Base-by-base conservation (phyloP, 129 eudicot species). In the Gnaphalium uliginosum region DNA sequence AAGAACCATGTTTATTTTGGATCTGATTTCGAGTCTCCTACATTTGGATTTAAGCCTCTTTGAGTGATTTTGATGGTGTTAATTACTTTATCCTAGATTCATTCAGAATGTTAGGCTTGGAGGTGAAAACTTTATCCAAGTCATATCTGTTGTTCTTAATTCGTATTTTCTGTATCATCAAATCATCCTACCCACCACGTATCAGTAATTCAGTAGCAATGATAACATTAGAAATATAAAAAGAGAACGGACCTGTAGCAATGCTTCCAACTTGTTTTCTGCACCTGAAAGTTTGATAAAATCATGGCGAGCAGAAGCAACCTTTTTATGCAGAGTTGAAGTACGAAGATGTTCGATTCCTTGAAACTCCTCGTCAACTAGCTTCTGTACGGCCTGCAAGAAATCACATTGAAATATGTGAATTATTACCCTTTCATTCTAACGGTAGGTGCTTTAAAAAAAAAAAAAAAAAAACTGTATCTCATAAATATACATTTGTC, bases 281-380 rank as follows among this genome's bases (percentile, higher is more conserved):
- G 98, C 73, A 72, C 97, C 97, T 2, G 96, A 82, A 81, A 93
- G 93, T 72, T 88, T 93, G 72, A 93, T 83, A 83, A 93, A 93
- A 81, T 93, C 98, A 81, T 93, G 98, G 48, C 97, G 96, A 77
- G 98, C 97, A 74, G 83, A 67, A 73, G 98, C 97, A 74, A 93
- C 83, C 85, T 90, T 93, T 82, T 93, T 93, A 75, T 93, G 98
- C 78, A 93, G 76, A 26, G 91, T 39, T 53, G 98, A 88, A 72
- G 98, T 93, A 71, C 96, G 97, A 79, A 93, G 69, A 85, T 93
- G 98, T 71, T 73, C 81, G 33, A 93, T 93, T 68, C 98, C 97
- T 81, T 90, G 70, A 78, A 93, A 93, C 80, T 93, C 98, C 86
- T 93, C 98, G 59, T 93, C 97, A 72, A 93, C 88, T 81, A 93